phyloP scores from a whole-genome alignment of 1,139 yeast species.

The Sugiyamaella sp. region DNA sequence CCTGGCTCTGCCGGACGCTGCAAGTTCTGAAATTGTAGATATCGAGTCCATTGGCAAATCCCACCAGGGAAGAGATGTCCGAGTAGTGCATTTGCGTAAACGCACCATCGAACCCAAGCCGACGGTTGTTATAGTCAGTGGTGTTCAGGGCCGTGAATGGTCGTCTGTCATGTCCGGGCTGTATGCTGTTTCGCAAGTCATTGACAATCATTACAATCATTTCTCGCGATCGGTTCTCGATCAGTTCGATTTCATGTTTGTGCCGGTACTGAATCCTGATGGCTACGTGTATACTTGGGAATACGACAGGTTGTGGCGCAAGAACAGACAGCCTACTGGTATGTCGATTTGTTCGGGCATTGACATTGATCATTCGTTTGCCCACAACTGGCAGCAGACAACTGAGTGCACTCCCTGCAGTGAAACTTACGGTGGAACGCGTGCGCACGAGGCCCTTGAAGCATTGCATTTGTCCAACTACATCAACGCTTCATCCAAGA shows the following conservation, averaged over 20 bases:
- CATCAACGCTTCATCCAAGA: constrained; percentile 46
- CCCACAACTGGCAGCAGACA: constrained; percentile 48
- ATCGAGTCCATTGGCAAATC: constrained; percentile 75
- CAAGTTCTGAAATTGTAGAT: constrained; percentile 45
- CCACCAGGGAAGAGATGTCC: constrained; percentile 69
- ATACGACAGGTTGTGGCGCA: constrained; percentile 81
- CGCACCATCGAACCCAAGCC: constrained; percentile 41
- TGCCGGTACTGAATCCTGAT: constrained; percentile 89
- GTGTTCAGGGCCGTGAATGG: constrained; percentile 93
- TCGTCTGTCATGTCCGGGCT: constrained; percentile 71
- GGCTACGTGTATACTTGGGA: constrained; percentile 87
- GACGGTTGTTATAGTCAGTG: constrained; percentile 80
- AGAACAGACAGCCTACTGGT: constrained; percentile 77
- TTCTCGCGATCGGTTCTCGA: constrained; percentile 39
- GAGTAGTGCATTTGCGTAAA: constrained; percentile 61
- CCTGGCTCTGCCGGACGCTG: constrained; percentile 46
- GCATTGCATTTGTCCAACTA: constrained; percentile 65
- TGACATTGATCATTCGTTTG: constrained; percentile 85
- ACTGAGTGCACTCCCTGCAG: constrained; percentile 58
- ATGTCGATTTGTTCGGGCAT: constrained; percentile 74
- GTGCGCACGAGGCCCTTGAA: constrained; percentile 77
- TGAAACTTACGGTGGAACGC: constrained; percentile 68
- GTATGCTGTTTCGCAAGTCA: constrained; percentile 58
- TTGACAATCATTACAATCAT: constrained; percentile 2
- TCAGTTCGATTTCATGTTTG: constrained; percentile 66